phyloP scores from a whole-genome alignment of 495 filamentous ascomycete genomes.

The Peziza echinospora region DNA sequence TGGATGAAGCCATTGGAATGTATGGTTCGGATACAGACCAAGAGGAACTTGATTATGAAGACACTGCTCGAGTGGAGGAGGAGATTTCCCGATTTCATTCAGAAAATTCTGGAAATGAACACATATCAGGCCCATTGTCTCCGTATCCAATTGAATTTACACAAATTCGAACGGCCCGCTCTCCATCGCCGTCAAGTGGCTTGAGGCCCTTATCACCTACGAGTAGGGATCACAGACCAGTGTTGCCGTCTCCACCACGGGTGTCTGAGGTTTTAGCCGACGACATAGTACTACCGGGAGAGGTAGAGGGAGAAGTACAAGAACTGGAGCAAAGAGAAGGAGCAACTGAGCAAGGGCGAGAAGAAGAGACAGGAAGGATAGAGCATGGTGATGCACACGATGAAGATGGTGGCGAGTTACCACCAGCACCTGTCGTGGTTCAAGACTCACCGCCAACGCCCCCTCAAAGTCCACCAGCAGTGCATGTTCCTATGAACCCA shows the following conservation, averaged over 20 bases:
- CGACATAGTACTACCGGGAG: conserved; percentile 9
- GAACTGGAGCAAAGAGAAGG: not conserved
- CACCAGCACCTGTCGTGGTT: conserved; percentile 10
- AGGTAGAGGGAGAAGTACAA: conserved; percentile 1
- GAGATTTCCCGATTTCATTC: conserved; percentile 10
- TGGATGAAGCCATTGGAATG: conserved; percentile 87
- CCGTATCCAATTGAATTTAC: conserved; percentile 11
- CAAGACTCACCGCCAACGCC: conserved; percentile 10
- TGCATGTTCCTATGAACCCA: not conserved
- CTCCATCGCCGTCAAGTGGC: not conserved
- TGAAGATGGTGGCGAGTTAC: conserved; percentile 7
- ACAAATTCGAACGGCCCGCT: not conserved
- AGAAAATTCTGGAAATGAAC: not conserved
- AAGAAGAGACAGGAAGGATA: conserved; percentile 1
- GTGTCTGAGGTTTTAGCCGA: conserved; percentile 21
- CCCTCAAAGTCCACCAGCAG: not conserved
- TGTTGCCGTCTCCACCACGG: conserved; percentile 15
- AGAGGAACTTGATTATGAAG: conserved; percentile 41
- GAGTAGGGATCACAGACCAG: conserved; percentile 17
- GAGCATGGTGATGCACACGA: conserved; percentile 3
- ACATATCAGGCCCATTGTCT: conserved; percentile 7
- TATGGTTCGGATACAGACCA: conserved; percentile 34
- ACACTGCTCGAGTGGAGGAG: conserved; percentile 18
- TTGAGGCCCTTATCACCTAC: not conserved
- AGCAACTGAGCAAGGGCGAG: not conserved